phyloP scores from a whole-genome alignment of 2,329 filamentous ascomycete genomes.

The Catunica adiposa region DNA sequence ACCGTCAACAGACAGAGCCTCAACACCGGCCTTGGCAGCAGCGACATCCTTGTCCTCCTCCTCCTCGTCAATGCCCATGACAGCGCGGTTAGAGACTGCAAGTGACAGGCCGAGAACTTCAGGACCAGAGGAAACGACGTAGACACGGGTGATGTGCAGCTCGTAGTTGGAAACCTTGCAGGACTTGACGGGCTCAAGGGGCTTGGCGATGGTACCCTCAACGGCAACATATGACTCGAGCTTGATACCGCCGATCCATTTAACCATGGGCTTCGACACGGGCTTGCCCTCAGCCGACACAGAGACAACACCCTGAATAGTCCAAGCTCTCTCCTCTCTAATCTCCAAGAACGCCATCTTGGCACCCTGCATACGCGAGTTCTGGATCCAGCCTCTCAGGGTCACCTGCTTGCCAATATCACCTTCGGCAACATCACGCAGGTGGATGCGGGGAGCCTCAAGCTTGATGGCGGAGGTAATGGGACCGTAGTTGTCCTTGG shows the following conservation, averaged over 20 bases:
- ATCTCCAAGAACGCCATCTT: slow-evolving; percentile 88
- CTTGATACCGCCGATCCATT: slow-evolving; percentile 62
- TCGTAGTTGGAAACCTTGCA: slow-evolving; percentile 66
- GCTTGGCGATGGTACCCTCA: slow-evolving; percentile 65
- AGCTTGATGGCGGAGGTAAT: slow-evolving; percentile 41
- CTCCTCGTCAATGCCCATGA: slow-evolving; percentile 44
- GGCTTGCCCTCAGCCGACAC: slow-evolving; percentile 53
- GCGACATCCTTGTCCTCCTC: slow-evolving; percentile 22
- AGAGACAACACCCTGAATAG: slow-evolving; percentile 65
- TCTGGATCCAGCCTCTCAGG: slow-evolving; percentile 70
- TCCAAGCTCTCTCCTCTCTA: slow-evolving; percentile 55
- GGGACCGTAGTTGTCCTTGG: slow-evolving; percentile 67
- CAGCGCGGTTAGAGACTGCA: slow-evolving; percentile 35
- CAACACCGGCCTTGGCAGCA: slow-evolving; percentile 24
- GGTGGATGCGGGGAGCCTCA: slow-evolving; percentile 39
- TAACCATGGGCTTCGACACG: slow-evolving; percentile 80
- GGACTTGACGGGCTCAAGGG: slow-evolving; percentile 76
- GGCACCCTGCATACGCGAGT: slow-evolving; percentile 71
- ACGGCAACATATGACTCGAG: slow-evolving; percentile 71
- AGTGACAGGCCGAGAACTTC: slow-evolving; percentile 41
- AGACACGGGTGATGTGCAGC: slow-evolving; percentile 77
- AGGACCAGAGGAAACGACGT: slow-evolving; percentile 51
- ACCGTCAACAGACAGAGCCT: slow-evolving; percentile 26
- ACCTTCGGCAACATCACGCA: slow-evolving; percentile 47
- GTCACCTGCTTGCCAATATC: slow-evolving; percentile 55